These are phyloP conservation scores for Saccharomycopsis hybrid DNA, from an alignment of 1,139 yeast genomes.

Conservation along the genomic window DNA sequence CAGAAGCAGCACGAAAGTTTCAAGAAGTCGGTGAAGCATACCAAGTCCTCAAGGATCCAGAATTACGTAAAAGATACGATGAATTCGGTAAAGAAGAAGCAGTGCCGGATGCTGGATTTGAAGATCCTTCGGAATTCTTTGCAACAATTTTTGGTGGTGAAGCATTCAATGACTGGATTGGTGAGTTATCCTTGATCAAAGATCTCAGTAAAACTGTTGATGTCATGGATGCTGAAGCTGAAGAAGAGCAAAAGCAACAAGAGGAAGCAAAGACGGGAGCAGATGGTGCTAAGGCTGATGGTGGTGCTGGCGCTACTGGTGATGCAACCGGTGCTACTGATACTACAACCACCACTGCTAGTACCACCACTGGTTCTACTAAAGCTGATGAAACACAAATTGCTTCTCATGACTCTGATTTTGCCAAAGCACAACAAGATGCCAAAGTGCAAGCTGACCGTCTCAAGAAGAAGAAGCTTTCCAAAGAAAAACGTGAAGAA, in stretches of 20 bases:
- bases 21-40: slow-evolving; percentile 62
- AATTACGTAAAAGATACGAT: slow-evolving; percentile 70
- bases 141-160: slow-evolving; percentile 88
- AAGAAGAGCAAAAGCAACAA: slow-evolving; percentile 19
- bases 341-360: slow-evolving; percentile 1
- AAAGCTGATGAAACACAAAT: slow-evolving; percentile 3
- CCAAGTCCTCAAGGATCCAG: slow-evolving; percentile 74
- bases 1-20: slow-evolving; percentile 62
- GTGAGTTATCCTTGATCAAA: slow-evolving; percentile 80
- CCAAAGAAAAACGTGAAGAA: slow-evolving; percentile 50
- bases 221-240: slow-evolving; percentile 33
- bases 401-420: slow-evolving; percentile 23
- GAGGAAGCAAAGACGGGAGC: slow-evolving; percentile 38
- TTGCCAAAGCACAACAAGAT: slow-evolving; percentile 13
- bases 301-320: slow-evolving; percentile 8
- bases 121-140: slow-evolving; percentile 84
- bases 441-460: slow-evolving; percentile 17
- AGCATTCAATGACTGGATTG: slow-evolving; percentile 81
- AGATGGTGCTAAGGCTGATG: slow-evolving; percentile 1
- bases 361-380: slow-evolving; percentile 3
- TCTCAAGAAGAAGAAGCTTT: slow-evolving; percentile 30
- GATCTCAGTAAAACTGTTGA: slow-evolving; percentile 66
- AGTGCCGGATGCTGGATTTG: slow-evolving; percentile 76
- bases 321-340: slow-evolving; percentile 13
- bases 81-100: slow-evolving; percentile 82